Evolutionary conservation across 179 eudicot genomes (phyloP).

Genomic region (Amaranthus tricolor): DNA sequence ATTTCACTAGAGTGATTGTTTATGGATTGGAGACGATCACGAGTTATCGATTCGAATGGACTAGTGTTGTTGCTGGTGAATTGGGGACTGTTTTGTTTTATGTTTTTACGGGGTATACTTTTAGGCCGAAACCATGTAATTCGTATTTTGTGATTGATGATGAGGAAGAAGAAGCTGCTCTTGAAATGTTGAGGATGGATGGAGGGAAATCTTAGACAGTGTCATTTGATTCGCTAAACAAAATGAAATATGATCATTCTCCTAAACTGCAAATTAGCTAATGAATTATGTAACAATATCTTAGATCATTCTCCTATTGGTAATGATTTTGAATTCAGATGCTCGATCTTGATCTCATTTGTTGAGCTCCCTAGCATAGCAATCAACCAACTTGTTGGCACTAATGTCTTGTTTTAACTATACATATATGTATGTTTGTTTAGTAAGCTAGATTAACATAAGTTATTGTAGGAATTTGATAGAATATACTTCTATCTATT

Average conservation of each 20-base stretch:
- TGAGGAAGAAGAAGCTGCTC: slow-evolving; percentile 67
- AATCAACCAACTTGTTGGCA: neutral
- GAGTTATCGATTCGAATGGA: slow-evolving; percentile 55
- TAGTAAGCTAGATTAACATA: slow-evolving; percentile 2
- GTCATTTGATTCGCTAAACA: too few relatives aligned
- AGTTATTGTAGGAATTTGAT: neutral
- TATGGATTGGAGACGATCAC: slow-evolving; percentile 63
- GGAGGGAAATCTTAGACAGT: neutral
- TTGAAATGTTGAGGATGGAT: slow-evolving; percentile 47
- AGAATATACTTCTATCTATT: neutral
- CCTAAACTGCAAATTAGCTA: too few relatives aligned
- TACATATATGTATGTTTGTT: neutral
- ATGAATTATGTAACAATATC: too few relatives aligned
- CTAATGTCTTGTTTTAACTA: slow-evolving; percentile 1
- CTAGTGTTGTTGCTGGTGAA: slow-evolving; percentile 60
- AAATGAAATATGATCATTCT: too few relatives aligned
- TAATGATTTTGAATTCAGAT: neutral
- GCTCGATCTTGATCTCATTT: neutral
- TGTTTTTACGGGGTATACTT: slow-evolving; percentile 54
- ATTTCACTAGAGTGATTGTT: slow-evolving; percentile 63
- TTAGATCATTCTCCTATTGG: too few relatives aligned
- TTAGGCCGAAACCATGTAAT: slow-evolving; percentile 58
- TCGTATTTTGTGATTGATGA: slow-evolving; percentile 63
- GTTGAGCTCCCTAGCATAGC: neutral
- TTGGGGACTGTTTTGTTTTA: slow-evolving; percentile 61